Conservation (phyloP, 176 grass and related monocot genomes). For the Canna indica region DNA sequence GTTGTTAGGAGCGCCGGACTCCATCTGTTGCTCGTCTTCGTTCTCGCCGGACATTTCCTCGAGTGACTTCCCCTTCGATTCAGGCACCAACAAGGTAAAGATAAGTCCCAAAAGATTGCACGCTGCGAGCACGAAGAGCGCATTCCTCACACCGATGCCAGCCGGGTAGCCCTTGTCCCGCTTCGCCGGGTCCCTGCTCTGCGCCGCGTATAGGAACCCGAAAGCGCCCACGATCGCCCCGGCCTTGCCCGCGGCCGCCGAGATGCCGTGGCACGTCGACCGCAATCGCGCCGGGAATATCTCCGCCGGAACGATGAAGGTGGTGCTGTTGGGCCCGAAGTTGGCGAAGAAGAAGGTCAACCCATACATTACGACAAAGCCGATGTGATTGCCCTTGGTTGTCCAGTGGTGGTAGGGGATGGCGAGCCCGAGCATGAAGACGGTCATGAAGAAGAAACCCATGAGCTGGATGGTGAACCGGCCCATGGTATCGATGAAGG, state of each 20-base stretch:
- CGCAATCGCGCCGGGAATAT: slow-evolving; percentile 69
- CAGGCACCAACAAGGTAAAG: slow-evolving; percentile 50
- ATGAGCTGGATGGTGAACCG: slow-evolving; percentile 64
- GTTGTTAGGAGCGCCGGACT: background rate
- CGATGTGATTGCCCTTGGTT: slow-evolving; percentile 29
- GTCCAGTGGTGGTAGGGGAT: slow-evolving; percentile 58
- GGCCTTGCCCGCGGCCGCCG: slow-evolving; percentile 60
- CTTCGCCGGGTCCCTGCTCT: slow-evolving; percentile 14
- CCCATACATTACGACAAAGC: slow-evolving; percentile 42
- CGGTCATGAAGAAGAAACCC: slow-evolving; percentile 42
- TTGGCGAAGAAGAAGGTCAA: slow-evolving; percentile 87
- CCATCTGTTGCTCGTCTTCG: slow-evolving; percentile 10
- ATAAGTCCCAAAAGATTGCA: slow-evolving; percentile 34
- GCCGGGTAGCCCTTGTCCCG: slow-evolving; percentile 33
- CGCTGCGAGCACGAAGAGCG: slow-evolving; percentile 36
- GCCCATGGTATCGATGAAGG: slow-evolving; percentile 49
- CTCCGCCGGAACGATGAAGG: slow-evolving; percentile 77
- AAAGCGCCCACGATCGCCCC: slow-evolving; percentile 72
- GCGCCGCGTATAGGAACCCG: slow-evolving; percentile 59
- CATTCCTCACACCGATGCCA: slow-evolving; percentile 34
- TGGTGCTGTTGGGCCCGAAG: slow-evolving; percentile 72
- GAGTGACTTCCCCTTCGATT: slow-evolving; percentile 49
- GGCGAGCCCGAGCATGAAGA: slow-evolving; percentile 55
- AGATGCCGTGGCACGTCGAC: slow-evolving; percentile 73
- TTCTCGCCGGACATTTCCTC: slow-evolving; percentile 49